A percentile compares a stretch with the other conserved stretches of the same genome.
These are phyloP conservation scores for Coprinopsis sp. DNA, from an alignment of 768 basidiomycete species.

Conservation along the genomic window DNA sequence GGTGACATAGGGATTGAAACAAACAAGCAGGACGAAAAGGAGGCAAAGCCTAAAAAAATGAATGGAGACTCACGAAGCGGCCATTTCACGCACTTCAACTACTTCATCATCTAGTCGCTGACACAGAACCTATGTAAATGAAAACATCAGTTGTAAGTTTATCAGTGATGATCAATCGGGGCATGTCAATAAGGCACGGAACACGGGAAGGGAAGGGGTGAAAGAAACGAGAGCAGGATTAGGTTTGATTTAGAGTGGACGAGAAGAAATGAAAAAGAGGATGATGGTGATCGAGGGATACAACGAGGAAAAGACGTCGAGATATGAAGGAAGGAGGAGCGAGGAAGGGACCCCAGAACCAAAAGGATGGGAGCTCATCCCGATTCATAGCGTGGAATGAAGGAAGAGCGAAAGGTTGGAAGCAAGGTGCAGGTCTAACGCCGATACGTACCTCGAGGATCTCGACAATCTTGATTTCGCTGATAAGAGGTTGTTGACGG, in stretches of 20 bases:
- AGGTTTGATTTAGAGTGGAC: too few species aligned
- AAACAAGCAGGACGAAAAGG: too few species aligned
- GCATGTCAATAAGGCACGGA: not conserved
- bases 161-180: not conserved
- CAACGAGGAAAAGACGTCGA: not conserved
- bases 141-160: not conserved
- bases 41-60: not conserved
- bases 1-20: too few species aligned
- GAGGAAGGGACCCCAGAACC: not conserved
- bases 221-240: too few species aligned
- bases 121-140: constrained; percentile 57
- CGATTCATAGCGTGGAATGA: too few species aligned
- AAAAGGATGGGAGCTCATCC: not conserved
- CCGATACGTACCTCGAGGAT: constrained; percentile 62
- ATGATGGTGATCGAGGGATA: too few species aligned
- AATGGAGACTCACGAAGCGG: constrained; percentile 58
- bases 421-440: not conserved
- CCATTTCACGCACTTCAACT: constrained; percentile 87
- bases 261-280: too few species aligned
- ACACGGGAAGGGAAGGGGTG: too few species aligned
- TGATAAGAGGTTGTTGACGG: constrained; percentile 79
- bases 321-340: not conserved
- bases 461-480: constrained; percentile 67
- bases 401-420: constrained; percentile 15
- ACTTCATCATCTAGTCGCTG: constrained; percentile 82